These are phyloP conservation scores for Liquidambar formosana DNA, from an alignment of 164 flowering plant genomes.

Conservation along the genomic window DNA sequence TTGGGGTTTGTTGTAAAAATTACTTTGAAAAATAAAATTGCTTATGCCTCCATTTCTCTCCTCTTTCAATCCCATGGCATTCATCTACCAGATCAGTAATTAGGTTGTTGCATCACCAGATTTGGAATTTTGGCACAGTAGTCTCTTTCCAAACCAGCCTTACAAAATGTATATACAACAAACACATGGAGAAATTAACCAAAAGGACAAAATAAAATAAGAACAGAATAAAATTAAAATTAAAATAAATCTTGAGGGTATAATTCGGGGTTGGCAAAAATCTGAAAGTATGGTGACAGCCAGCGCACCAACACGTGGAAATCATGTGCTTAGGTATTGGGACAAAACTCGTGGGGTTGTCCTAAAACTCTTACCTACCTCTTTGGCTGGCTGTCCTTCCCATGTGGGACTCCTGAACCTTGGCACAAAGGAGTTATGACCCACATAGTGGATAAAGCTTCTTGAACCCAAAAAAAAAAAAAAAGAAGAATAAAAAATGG, in stretches of 20 bases:
- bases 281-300: slow-evolving; percentile 10
- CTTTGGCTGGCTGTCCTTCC: slow-evolving; percentile 29
- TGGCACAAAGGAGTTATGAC: slow-evolving; percentile 4
- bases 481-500: too few relatives aligned
- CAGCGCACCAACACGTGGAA: slow-evolving; percentile 33
- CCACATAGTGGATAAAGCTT: slow-evolving; percentile 13
- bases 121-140: background rate
- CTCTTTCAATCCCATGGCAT: background rate
- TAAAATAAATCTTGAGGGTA: slow-evolving; percentile 5
- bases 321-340: slow-evolving; percentile 40
- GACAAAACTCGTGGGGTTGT: slow-evolving; percentile 19
- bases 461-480: too few relatives aligned
- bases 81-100: too few relatives aligned
- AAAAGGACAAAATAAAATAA: background rate
- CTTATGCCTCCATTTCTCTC: background rate
- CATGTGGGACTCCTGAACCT: slow-evolving; percentile 26
- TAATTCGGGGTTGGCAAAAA: slow-evolving; percentile 5
- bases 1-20: background rate
- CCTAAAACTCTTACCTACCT: slow-evolving; percentile 22
- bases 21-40: background rate
- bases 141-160: background rate
- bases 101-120: slow-evolving; percentile 6
- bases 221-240: background rate
- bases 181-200: too few relatives aligned
- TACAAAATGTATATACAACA: background rate